Conservation (phyloP, 805 yeast species). For the Kodamaea laetipori region DNA sequence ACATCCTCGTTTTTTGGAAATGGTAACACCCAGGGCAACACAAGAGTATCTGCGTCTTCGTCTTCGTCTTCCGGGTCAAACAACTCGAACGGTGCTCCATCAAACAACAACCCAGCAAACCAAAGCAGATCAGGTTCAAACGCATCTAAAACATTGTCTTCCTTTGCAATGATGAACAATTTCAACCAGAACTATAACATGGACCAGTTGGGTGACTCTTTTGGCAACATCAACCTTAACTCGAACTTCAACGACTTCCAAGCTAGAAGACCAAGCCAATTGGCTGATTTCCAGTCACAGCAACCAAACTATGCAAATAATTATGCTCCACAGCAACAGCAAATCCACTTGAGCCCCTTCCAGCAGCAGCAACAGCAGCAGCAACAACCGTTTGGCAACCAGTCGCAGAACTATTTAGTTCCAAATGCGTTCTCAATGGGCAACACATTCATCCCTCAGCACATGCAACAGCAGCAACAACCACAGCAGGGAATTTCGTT, state of each 20-base stretch:
- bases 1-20: conserved; percentile 8
- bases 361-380: conserved; percentile 13
- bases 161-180: conserved; percentile 34
- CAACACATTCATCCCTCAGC: conserved; percentile 15
- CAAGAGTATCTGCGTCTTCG: conserved; percentile 5
- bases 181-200: conserved; percentile 24
- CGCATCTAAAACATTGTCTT: conserved; percentile 23
- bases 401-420: conserved; percentile 9
- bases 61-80: conserved; percentile 8
- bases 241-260: conserved; percentile 41
- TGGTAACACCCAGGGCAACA: neutral
- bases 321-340: conserved; percentile 8
- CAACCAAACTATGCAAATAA: conserved; percentile 12
- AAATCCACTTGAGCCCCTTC: conserved; percentile 8
- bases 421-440: conserved; percentile 9
- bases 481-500: conserved; percentile 4
- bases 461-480: conserved; percentile 15
- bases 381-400: conserved; percentile 9
- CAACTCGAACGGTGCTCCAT: neutral
- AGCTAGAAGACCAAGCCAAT: conserved; percentile 45
- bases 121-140: conserved; percentile 10
- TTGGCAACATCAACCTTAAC: conserved; percentile 34
- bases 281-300: conserved; percentile 31
- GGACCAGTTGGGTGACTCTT: conserved; percentile 33
- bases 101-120: conserved; percentile 5